A percentile compares a stretch with the other conserved stretches of the same genome.
These are phyloP conservation scores for Moniliophthora roreri DNA, from an alignment of 1,284 basidiomycete species.

Conservation along the genomic window DNA sequence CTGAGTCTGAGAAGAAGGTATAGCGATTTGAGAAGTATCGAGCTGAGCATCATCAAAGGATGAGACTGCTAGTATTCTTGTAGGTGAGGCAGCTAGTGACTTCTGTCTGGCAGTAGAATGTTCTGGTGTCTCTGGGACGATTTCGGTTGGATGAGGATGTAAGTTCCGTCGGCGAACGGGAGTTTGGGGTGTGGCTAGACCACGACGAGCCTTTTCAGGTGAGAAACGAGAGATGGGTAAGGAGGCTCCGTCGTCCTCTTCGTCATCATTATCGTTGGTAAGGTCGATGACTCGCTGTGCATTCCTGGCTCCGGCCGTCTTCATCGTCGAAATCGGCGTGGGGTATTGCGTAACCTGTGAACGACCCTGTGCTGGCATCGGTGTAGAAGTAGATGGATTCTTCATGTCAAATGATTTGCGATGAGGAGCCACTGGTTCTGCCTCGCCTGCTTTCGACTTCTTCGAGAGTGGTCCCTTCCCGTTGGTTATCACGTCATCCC, in stretches of 20 bases:
- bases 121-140: slow-evolving; percentile 11
- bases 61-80: too few relatives aligned
- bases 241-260: neutral
- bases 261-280: slow-evolving; percentile 1
- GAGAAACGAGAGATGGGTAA: neutral
- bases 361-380: too few relatives aligned
- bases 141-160: too few relatives aligned
- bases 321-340: slow-evolving; percentile 12
- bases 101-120: neutral
- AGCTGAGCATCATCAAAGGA: too few relatives aligned
- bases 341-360: slow-evolving; percentile 4
- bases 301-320: neutral
- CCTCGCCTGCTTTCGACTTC: too few relatives aligned
- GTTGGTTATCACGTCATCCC: neutral
- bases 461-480: slow-evolving; percentile 7
- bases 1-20: slow-evolving; percentile 10
- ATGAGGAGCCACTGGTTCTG: too few relatives aligned
- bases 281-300: slow-evolving; percentile 5
- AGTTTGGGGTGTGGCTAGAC: neutral
- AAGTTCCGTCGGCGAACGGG: neutral
- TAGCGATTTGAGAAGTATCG: too few relatives aligned
- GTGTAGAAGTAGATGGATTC: too few relatives aligned
- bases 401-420: too few relatives aligned
- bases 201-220: neutral
- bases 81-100: too few relatives aligned